Evolutionary conservation across 148 eudicot genomes (phyloP).

Genomic region (Diospyros lotus): DNA sequence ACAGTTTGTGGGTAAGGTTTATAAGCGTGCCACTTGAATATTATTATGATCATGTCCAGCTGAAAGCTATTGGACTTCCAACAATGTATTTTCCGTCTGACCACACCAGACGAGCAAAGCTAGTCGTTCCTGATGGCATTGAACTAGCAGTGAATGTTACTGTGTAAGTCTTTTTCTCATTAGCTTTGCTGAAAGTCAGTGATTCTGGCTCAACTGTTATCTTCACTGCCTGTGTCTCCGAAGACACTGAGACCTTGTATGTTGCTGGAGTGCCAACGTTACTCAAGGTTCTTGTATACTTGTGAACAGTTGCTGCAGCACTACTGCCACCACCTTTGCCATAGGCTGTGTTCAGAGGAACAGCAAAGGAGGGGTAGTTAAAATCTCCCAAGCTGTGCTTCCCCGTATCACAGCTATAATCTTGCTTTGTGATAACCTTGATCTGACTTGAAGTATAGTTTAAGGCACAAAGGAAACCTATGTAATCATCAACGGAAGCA

Average conservation of each 20-base stretch:
- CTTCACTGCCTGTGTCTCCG: slow-evolving; percentile 45
- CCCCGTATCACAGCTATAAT: slow-evolving; percentile 32
- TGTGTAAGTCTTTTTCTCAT: slow-evolving; percentile 66
- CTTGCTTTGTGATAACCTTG: slow-evolving; percentile 32
- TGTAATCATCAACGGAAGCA: slow-evolving; percentile 45
- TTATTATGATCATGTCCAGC: slow-evolving; percentile 53
- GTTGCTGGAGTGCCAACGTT: slow-evolving; percentile 72
- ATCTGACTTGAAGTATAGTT: slow-evolving; percentile 50
- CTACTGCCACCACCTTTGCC: slow-evolving; percentile 40
- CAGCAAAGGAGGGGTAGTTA: slow-evolving; percentile 77
- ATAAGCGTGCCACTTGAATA: not conserved
- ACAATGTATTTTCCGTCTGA: slow-evolving; percentile 67
- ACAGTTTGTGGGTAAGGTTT: slow-evolving; percentile 14
- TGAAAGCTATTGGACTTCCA: slow-evolving; percentile 68
- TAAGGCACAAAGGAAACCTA: slow-evolving; percentile 73
- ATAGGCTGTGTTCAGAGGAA: slow-evolving; percentile 51
- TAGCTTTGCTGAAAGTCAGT: slow-evolving; percentile 41
- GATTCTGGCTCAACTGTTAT: slow-evolving; percentile 61
- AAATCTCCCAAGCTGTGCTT: slow-evolving; percentile 55
- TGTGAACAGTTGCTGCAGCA: slow-evolving; percentile 27
- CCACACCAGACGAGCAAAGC: slow-evolving; percentile 71
- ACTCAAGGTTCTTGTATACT: slow-evolving; percentile 64
- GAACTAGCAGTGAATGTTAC: slow-evolving; percentile 64
- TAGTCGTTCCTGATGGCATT: slow-evolving; percentile 72
- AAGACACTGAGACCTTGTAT: slow-evolving; percentile 57